Evolutionary conservation across 2,329 filamentous ascomycete species (phyloP), one percentile per base, ranked within the genome.

Genomic region (Cytospora leucostoma): DNA sequence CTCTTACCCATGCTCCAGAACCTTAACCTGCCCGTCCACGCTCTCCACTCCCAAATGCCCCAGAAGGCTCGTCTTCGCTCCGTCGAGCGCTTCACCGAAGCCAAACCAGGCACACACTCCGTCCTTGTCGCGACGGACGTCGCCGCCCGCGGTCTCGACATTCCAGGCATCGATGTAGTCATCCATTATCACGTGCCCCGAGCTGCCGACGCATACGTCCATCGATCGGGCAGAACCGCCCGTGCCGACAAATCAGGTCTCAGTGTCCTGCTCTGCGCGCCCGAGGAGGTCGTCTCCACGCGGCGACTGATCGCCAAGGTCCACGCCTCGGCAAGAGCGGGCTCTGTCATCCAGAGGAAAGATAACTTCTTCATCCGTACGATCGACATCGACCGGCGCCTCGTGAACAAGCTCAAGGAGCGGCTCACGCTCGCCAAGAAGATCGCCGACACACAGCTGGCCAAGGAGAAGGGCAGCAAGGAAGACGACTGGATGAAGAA

Each of bases 101-200:
- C 86, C 0, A 80, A 84, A 54, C 77, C 80, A 35, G 76, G 81
- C 75, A 70, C 76, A 17, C 71, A 77, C 0, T 84, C 88, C 1
- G 90, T 98, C 53, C 85, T 98, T 3, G 84, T 99, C 19, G 93
- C 95, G 4, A 98, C 95, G 0, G 94, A 98, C 73, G 93, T 97
- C 33, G 94, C 94, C 2, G 93, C 94, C 10, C 88, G 94, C 66
- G 95, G 95, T 76, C 87, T 99, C 55, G 95, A 99, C 74, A 97
- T 99, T 69, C 89, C 91, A 53, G 87, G 88, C 38, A 92, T 98
- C 54, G 90, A 97, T 69, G 83, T 96, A 15, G 90, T 99, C 17
- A 80, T 99, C 19, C 95, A 99, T 77, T 99, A 99, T 78, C 94
- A 99, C 75, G 88, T 97, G 0, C 95, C 95, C 1, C 90, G 93